Percentiles rank a stretch among this genome's conserved stretches.
These are phyloP conservation scores for Mycosphaerelloides madeirae DNA, from an alignment of 2,329 filamentous ascomycete genomes.

Conservation along the genomic window DNA sequence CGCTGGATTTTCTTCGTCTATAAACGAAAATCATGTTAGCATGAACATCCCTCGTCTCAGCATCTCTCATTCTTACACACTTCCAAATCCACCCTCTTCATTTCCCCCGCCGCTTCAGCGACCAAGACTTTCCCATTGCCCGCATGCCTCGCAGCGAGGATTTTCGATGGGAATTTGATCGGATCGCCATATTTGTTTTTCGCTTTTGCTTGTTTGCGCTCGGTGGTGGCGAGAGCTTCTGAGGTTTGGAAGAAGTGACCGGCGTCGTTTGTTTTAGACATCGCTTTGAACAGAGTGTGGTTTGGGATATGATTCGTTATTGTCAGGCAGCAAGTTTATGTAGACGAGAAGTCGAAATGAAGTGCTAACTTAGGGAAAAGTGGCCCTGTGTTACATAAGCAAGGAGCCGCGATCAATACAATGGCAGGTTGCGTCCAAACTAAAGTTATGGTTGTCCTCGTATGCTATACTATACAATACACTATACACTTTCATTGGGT, in stretches of 20 bases:
- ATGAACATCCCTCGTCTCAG: background rate
- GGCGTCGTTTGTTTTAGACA: conserved; percentile 66
- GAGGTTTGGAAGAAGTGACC: conserved; percentile 91
- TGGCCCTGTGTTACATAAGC: too few relatives aligned
- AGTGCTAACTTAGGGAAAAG: too few relatives aligned
- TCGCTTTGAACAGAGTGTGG: too few relatives aligned
- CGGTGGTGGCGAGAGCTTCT: conserved; percentile 47
- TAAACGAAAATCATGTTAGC: conserved; percentile 5
- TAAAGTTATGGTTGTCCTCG: too few relatives aligned
- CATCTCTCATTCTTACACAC: conserved; percentile 56
- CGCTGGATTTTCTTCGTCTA: conserved; percentile 44
- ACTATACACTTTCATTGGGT: conserved; percentile 8
- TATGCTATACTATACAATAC: conserved; percentile 1
- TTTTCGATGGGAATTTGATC: conserved; percentile 75
- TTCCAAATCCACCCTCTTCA: conserved; percentile 69
- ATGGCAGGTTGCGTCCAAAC: too few relatives aligned
- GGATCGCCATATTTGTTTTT: conserved; percentile 84
- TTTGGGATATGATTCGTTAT: too few relatives aligned
- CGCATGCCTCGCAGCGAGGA: conserved; percentile 72
- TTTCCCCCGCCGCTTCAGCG: conserved; percentile 79
- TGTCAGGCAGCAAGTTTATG: too few relatives aligned
- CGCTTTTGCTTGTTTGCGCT: conserved; percentile 64
- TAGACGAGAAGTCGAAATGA: too few relatives aligned
- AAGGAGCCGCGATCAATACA: too few relatives aligned
- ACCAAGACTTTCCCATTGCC: conserved; percentile 63